These are phyloP conservation scores for Fabrea salina DNA, from an alignment of 169 alveolate species.

Conservation along the genomic window DNA sequence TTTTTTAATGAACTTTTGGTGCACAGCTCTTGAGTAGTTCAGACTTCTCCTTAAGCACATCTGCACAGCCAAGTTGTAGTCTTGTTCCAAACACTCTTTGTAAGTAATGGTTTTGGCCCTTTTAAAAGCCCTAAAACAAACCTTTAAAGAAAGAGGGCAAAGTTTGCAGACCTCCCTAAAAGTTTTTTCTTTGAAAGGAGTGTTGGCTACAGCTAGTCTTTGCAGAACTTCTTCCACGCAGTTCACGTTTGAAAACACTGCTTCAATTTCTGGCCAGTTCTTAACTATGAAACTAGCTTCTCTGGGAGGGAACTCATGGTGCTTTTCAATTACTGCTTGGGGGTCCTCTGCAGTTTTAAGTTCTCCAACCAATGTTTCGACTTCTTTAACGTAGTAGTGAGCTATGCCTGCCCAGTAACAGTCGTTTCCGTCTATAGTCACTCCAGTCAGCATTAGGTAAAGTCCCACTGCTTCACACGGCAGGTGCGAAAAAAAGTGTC, in stretches of 20 bases:
- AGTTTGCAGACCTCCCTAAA: neutral
- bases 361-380: neutral
- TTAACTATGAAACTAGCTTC: neutral
- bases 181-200: constrained; percentile 32
- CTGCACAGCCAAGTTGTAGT: neutral
- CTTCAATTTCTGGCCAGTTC: constrained; percentile 38
- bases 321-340: neutral
- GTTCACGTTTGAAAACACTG: constrained; percentile 54
- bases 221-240: constrained; percentile 2
- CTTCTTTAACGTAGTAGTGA: neutral
- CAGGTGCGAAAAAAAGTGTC: constrained; percentile 74
- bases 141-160: constrained; percentile 28
- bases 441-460: constrained; percentile 82
- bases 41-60: neutral
- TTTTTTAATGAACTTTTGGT: neutral
- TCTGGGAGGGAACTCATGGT: neutral
- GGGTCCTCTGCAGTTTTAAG: neutral
- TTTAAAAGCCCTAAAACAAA: neutral
- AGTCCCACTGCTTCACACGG: constrained; percentile 62
- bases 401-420: constrained; percentile 27
- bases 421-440: constrained; percentile 69
- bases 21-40: neutral
- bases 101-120: neutral
- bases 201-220: constrained; percentile 4
- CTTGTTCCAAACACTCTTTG: neutral